Conservation (phyloP, 495 filamentous ascomycete species). For the Xylaria nigripes region DNA sequence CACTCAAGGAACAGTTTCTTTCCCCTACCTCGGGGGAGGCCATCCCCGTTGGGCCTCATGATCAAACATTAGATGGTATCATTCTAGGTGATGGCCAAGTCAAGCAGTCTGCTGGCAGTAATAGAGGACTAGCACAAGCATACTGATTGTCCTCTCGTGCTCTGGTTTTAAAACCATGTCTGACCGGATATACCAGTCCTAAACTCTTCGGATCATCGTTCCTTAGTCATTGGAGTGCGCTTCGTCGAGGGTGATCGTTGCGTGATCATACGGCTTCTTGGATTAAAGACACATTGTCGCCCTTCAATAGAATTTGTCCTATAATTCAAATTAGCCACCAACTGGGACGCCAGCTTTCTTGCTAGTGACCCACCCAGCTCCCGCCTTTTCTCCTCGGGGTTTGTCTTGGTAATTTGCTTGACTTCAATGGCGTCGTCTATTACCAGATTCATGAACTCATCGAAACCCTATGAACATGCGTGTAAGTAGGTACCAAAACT, state of each 20-base stretch:
- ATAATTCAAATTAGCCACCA: constrained; percentile 8
- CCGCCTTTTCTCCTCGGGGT: constrained; percentile 64
- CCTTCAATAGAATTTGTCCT: constrained; percentile 96
- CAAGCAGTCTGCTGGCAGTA: constrained; percentile 24
- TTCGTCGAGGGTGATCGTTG: background rate
- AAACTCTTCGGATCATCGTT: background rate
- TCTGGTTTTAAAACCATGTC: background rate
- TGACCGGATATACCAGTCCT: background rate
- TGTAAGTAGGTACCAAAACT: background rate
- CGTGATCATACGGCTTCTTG: constrained; percentile 41
- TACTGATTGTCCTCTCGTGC: background rate
- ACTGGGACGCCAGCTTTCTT: background rate
- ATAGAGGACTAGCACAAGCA: constrained; percentile 19
- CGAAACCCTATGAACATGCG: constrained; percentile 59
- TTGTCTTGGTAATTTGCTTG: constrained; percentile 70
- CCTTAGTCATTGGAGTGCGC: background rate
- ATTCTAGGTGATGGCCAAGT: constrained; percentile 40
- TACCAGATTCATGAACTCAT: constrained; percentile 99
- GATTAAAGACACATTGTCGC: constrained; percentile 94
- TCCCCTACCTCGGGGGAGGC: constrained; percentile 35
- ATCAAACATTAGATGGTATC: constrained; percentile 40
- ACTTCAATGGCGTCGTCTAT: constrained; percentile 94
- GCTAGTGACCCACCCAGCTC: constrained; percentile 59
- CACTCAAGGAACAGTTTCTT: constrained; percentile 81
- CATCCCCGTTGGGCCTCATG: constrained; percentile 55